Evolutionary conservation across 495 filamentous ascomycete species (phyloP), one percentile per base, ranked within the genome.

Genomic region (Talaromyces ruber): DNA sequence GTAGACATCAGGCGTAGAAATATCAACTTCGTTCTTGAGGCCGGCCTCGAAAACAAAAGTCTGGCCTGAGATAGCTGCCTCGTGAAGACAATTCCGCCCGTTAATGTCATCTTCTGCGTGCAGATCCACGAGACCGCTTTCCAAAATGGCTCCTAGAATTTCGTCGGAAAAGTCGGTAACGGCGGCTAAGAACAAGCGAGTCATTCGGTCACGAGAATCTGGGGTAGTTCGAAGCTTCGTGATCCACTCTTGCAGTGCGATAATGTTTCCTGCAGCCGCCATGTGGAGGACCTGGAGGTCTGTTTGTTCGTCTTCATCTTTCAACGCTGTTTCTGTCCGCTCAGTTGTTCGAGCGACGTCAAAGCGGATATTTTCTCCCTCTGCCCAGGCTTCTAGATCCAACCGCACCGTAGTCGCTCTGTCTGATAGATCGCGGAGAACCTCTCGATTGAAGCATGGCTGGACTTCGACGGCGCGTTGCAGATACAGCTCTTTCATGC

Each of bases 381-480:
- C 94, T 9, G 92, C 91, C 94, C 94, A 98, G 11, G 92, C 94
- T 59, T 91, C 92, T 28, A 97, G 83, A 67, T 98, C 94, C 62
- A 97, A 84, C 24, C 95, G 79, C 66, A 90, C 93, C 16, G 91
- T 96, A 2, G 93, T 97, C 21, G 95, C 94, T 72, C 96, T 92
- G 66, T 98, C 95, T 0, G 95, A 96, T 22, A 98, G 82, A 64
- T 96, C 93, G 68, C 93, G 95, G 66, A 98, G 94, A 64, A 98
- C 90, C 63, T 96, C 88, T 39, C 92, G 84, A 73, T 98, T 98
- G 81, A 98, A 98, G 72, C 93, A 97, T 2, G 94, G 95, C 69
- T 97, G 94, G 54, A 97, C 92, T 74, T 98, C 94, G 57, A 98
- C 93, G 11, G 95, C 94, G 18, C 94, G 85, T 11, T 94, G 93